Conservation (phyloP, 345 rosid genomes). For the Rhodomyrtus tomentosa region DNA sequence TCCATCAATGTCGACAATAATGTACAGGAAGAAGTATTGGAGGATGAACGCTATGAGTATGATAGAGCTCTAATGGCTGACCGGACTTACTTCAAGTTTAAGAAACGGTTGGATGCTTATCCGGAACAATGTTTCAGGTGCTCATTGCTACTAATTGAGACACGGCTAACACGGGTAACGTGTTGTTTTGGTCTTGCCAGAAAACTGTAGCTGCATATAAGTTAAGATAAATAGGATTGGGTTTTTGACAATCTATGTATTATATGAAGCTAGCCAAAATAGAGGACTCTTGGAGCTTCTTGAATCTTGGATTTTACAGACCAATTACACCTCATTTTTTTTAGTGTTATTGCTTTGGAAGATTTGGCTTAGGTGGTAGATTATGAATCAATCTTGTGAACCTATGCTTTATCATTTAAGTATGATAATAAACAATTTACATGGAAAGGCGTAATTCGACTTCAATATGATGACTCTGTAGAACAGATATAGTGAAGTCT, state of each 20-base stretch:
- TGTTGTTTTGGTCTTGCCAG: background rate
- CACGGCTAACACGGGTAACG: background rate
- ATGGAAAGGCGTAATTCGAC: background rate
- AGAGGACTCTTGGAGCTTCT: background rate
- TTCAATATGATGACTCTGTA: background rate
- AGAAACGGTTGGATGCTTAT: slow-evolving; percentile 63
- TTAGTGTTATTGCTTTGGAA: background rate
- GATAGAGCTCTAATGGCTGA: slow-evolving; percentile 76
- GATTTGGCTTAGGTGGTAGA: background rate
- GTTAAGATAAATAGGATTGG: background rate
- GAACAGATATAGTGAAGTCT: background rate
- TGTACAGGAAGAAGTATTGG: slow-evolving; percentile 56
- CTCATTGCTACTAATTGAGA: background rate
- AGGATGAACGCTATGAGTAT: slow-evolving; percentile 63
- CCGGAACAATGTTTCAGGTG: slow-evolving; percentile 95
- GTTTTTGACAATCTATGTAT: background rate
- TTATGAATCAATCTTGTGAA: background rate
- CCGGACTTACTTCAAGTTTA: slow-evolving; percentile 82
- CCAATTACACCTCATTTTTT: background rate
- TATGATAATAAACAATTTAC: background rate
- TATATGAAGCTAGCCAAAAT: background rate
- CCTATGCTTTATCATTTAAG: background rate
- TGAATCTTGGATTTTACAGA: background rate
- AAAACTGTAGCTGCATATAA: background rate
- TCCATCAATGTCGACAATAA: slow-evolving; percentile 34